phyloP scores from a whole-genome alignment of 164 flowering plant species.

The Warburgia ugandensis region DNA sequence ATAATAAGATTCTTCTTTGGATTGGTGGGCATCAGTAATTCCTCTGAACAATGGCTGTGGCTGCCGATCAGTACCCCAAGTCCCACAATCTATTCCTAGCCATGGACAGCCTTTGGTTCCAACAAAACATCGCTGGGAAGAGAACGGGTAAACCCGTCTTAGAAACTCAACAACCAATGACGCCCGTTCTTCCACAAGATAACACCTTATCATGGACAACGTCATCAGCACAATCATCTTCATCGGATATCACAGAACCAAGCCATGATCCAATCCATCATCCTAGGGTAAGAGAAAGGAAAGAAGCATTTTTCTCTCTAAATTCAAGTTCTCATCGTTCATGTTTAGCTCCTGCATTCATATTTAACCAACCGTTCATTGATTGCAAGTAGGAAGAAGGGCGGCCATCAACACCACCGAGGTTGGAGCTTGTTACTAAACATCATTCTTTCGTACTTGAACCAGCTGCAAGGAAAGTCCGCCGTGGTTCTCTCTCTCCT shows the following conservation, averaged over 20 bases:
- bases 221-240: background rate
- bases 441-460: no score
- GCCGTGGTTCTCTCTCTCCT: constrained; percentile 27
- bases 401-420: constrained; percentile 7
- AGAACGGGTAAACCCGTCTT: constrained; percentile 5
- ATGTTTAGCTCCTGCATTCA: no score
- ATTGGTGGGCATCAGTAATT: background rate
- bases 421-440: constrained; percentile 6
- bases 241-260: no score
- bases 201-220: background rate
- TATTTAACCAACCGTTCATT: no score
- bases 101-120: constrained; percentile 58
- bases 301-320: no score
- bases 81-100: constrained; percentile 19
- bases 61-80: background rate
- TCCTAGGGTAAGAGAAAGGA: constrained; percentile 6
- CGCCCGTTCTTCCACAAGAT: constrained; percentile 10
- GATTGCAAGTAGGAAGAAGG: constrained; percentile 8
- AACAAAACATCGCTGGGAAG: constrained; percentile 18
- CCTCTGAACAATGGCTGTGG: background rate
- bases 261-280: background rate
- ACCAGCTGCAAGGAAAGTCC: constrained; percentile 3
- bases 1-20: background rate
- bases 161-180: constrained; percentile 8
- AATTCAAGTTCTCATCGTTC: no score